Conservation (phyloP, 1,284 basidiomycete species). For the Cerrena zonata region DNA sequence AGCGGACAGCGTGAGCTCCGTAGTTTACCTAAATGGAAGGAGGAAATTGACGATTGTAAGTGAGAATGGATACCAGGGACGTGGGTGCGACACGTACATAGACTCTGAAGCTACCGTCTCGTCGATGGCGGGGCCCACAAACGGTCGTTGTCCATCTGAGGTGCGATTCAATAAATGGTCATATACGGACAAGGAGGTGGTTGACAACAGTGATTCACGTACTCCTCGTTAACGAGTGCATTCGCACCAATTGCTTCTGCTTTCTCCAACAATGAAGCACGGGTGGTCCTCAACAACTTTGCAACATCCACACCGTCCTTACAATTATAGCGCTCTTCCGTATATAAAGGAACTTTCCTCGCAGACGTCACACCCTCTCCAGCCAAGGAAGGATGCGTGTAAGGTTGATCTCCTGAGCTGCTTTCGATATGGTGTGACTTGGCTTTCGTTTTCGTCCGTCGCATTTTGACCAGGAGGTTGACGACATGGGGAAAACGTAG, state of each 20-base stretch:
- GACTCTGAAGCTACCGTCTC: constrained; percentile 52
- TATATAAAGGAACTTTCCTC: constrained; percentile 27
- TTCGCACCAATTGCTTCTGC: constrained; percentile 51
- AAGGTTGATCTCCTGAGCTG: constrained; percentile 44
- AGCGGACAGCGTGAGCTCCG: constrained; percentile 40
- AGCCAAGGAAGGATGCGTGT: constrained; percentile 42
- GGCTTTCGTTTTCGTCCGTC: constrained; percentile 31
- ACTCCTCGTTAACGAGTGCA: constrained; percentile 66
- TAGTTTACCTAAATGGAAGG: constrained; percentile 49
- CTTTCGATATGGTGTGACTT: constrained; percentile 34
- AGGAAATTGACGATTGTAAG: constrained; percentile 2
- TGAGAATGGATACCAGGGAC: too few relatives aligned
- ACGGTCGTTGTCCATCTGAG: constrained; percentile 61
- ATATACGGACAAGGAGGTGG: too few relatives aligned
- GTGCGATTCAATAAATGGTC: constrained; percentile 6
- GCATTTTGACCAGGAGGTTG: constrained; percentile 48
- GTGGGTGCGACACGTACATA: constrained; percentile 38
- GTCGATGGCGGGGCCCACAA: constrained; percentile 43
- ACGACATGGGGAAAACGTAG: constrained; percentile 39
- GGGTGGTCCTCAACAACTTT: constrained; percentile 50
- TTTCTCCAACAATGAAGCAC: constrained; percentile 46
- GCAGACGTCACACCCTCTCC: constrained; percentile 31
- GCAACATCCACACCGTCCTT: constrained; percentile 56
- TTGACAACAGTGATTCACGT: constrained; percentile 25
- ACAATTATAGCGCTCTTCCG: constrained; percentile 51